A percentile compares a stretch with the other conserved stretches of the same genome.
Conservation (phyloP, 2,329 filamentous ascomycete species). For the Diplodia corticola region DNA sequence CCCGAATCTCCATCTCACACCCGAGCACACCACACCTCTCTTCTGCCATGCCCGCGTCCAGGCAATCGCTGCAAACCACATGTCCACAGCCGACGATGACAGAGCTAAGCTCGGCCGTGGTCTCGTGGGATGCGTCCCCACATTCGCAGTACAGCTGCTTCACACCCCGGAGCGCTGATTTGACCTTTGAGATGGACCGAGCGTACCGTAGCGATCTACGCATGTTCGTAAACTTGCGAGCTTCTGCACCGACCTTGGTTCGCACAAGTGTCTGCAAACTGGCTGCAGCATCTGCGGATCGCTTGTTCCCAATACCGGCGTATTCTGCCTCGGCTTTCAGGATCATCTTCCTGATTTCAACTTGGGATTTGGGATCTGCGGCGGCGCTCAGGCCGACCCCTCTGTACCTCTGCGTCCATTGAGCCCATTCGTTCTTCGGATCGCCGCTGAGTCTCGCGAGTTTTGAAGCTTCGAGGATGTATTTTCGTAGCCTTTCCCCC, state of each 20-base stretch:
- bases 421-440: background rate
- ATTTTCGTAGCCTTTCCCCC: background rate
- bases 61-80: slow-evolving; percentile 48
- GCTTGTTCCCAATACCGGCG: background rate
- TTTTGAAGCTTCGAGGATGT: background rate
- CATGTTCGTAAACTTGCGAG: slow-evolving; percentile 24
- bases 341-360: background rate
- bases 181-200: slow-evolving; percentile 23
- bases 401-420: background rate
- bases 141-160: background rate
- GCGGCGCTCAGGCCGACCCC: background rate
- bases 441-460: background rate
- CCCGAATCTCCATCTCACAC: slow-evolving; percentile 42
- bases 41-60: slow-evolving; percentile 29
- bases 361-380: background rate
- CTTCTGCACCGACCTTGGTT: background rate
- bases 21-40: slow-evolving; percentile 42
- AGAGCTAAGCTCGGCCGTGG: background rate
- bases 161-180: background rate
- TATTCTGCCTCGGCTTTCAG: background rate
- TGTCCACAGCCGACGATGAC: slow-evolving; percentile 36
- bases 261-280: background rate
- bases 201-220: slow-evolving; percentile 26
- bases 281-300: slow-evolving; percentile 25
- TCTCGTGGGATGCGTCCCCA: background rate